Base-by-base conservation (phyloP, 2,329 filamentous ascomycete species). In the Aspergillus pseudonomiae region DNA sequence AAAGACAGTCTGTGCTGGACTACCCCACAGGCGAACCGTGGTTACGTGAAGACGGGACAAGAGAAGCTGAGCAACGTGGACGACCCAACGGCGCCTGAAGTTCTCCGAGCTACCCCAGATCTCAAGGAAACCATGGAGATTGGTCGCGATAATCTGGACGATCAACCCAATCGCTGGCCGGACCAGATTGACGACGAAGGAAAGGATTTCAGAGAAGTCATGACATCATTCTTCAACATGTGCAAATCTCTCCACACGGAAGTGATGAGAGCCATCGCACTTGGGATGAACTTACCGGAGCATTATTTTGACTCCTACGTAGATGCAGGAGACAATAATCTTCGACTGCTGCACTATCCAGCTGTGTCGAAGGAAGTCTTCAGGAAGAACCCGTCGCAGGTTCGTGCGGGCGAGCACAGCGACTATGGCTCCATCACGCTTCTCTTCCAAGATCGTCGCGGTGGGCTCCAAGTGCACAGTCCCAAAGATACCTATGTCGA, bases 261-360 rank as follows among this genome's bases (percentile, higher is more conserved):
- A 67, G 86, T 96, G 24, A 96, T 96, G 92, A 83, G 90, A 5
- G 91, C 92, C 10, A 92, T 96, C 66, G 92, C 92, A 0, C 80
- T 94, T n/a, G 93, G 91, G 0, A 88, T 96, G 86, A 89, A 85
- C 0, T 81, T 95, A 19, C 85, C 88, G 0, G 85, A 89, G 71
- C 72, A 71, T 4, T 96, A 90, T 83, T 97, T 97, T 71, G 92
- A 97, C 70, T 71, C 75, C 5, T 96, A 86, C 73, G 89, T 92
- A 0, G 86, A 90, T 69, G 86, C 81, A 1, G 88, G 88, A 1
- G 89, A 91, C 73, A 91, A 92, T 71, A 91, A 83, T 1, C 80
- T 94, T 67, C 85, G 92, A 6, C 79, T 95, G 65, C 82, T 95
- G 68, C 91, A 94, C 75, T 95, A 95, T 73, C 91, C 91, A 0